Base-by-base conservation (phyloP, 2,329 filamentous ascomycete genomes). In the Pseudocercospora crystallina region DNA sequence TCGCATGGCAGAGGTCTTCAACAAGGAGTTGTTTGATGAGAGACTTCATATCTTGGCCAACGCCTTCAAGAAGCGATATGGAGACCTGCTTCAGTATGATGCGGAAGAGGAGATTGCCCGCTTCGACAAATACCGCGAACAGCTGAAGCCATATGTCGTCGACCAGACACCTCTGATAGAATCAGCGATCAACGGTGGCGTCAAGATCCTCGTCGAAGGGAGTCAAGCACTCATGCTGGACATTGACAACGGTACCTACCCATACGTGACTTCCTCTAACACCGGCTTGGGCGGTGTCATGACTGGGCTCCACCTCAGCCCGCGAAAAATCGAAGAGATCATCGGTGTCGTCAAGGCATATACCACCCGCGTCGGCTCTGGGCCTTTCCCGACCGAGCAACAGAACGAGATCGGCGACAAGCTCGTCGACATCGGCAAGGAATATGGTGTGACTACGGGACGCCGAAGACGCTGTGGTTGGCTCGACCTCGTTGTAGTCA, bases 291-390 rank as follows among this genome's bases (percentile, higher is more conserved):
- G 79, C 41, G 84, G 84, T 54, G 79, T 85, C 54, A 78, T 86
- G 59, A 83, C 80, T 34, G 84, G 84, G 45, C 73, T 87, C 10
- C 78, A 78, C 32, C 69, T 87, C 38, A 81, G 82, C 64, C 83
- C 80, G 54, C 78, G 73, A 56, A 82, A 82, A 56, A 75, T 87
- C 54, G 77, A 75, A 46, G 77, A 84, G 54, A 77, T 81, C 39
- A 79, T 86, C 57, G 84, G 84, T 47, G 83, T 87, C 9, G 80
- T 84, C 5, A 86, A 87, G 67, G 83, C 82, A 29, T 85, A 85
- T 67, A 85, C 84, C 35, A 87, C 84, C 29, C 66, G 69, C 34
- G 69, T 71, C 26, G 78, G 76, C 37, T 75, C 75, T 37, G 84
- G 84, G 10, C 80, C 80, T n/a, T 87, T 88, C 72, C 83, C 84